Percentiles rank a stretch among this genome's conserved stretches.
phyloP scores from a whole-genome alignment of 192 early-diverging fungal species.

The Coemansia furcata region DNA sequence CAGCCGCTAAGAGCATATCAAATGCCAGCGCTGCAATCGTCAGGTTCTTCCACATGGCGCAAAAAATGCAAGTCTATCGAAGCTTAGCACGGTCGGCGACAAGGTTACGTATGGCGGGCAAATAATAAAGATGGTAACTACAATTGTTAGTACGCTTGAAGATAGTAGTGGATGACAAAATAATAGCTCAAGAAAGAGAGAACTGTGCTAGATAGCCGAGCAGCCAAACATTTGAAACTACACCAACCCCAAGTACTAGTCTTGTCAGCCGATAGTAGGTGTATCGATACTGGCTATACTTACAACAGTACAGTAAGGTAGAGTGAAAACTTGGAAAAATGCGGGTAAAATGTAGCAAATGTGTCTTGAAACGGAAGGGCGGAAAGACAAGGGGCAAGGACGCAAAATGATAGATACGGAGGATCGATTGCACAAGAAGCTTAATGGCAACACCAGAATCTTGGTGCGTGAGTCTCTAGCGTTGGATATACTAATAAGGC shows the following conservation, averaged over 20 bases:
- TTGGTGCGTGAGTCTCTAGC: neutral
- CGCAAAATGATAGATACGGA: neutral
- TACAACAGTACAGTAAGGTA: neutral
- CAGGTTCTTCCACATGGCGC: conserved; percentile 43
- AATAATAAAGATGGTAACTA: neutral
- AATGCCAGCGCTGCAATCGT: conserved; percentile 41
- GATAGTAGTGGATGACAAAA: neutral
- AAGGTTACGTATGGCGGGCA: neutral
- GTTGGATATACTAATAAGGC: neutral
- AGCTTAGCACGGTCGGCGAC: neutral
- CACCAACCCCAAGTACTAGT: neutral
- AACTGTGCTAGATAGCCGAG: neutral
- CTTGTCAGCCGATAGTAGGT: neutral
- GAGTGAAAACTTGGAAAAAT: neutral
- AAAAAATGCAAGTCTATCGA: neutral
- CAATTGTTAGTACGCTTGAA: neutral
- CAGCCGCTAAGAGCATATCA: conserved; percentile 26
- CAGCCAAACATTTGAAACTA: neutral
- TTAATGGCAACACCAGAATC: neutral
- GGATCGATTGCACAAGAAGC: neutral
- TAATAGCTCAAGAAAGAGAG: neutral
- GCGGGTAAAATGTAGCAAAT: conserved; percentile 1
- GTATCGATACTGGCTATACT: neutral
- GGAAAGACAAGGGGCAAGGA: neutral
- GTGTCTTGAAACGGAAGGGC: neutral